Percentiles rank a stretch among this genome's conserved stretches.
phyloP scores from a whole-genome alignment of 345 rosid species.

The Populus nigra region DNA sequence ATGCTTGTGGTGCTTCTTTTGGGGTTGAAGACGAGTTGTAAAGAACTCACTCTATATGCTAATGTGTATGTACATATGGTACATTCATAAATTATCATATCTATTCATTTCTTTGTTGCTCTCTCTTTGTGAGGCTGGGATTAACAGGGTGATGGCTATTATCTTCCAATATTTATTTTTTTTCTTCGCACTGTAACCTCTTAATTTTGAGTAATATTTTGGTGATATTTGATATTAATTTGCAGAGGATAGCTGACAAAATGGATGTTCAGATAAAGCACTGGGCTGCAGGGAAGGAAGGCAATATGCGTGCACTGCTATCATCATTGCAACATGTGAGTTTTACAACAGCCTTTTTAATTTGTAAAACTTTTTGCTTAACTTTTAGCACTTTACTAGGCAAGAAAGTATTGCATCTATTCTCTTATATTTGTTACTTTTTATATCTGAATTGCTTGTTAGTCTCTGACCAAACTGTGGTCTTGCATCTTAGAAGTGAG shows the following conservation, averaged over 20 bases:
- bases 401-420: constrained; percentile 2
- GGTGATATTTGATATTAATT: constrained; percentile 13
- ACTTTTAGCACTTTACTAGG: not conserved
- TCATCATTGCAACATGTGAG: constrained; percentile 82
- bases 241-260: constrained; percentile 77
- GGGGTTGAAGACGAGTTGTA: not conserved
- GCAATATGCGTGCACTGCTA: constrained; percentile 83
- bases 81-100: not conserved
- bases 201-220: constrained; percentile 11
- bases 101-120: not conserved
- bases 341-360: not conserved
- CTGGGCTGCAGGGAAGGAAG: constrained; percentile 93
- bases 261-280: constrained; percentile 63
- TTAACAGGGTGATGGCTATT: not conserved
- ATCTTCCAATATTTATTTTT: not conserved
- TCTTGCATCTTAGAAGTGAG: not conserved
- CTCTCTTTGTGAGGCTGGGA: not conserved
- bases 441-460: not conserved
- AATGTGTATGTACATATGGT: not conserved
- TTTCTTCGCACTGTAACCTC: not conserved
- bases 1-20: not conserved
- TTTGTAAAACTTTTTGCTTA: not conserved
- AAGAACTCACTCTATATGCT: not conserved
- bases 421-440: not conserved
- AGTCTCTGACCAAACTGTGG: not conserved